Conservation (phyloP, 169 alveolate species). For the Toxoplasma gondii region DNA sequence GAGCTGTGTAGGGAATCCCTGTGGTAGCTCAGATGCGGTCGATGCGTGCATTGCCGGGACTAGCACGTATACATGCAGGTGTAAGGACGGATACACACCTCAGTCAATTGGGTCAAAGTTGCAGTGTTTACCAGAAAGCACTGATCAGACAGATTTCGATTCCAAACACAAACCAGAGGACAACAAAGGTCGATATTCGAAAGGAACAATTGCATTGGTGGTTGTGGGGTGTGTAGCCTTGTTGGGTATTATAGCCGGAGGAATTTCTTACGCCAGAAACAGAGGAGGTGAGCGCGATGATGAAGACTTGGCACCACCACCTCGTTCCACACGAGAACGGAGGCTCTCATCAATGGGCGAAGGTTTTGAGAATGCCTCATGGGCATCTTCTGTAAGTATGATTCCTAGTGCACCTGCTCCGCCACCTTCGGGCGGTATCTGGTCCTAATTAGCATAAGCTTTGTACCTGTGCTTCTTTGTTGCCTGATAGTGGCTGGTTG, state of each 20-base stretch:
- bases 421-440: no score
- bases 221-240: constrained; percentile 3
- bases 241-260: background rate
- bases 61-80: background rate
- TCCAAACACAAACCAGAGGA: background rate
- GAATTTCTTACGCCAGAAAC: background rate
- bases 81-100: constrained; percentile 18
- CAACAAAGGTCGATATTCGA: background rate
- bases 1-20: constrained; percentile 28
- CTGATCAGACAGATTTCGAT: background rate
- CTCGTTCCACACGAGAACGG: background rate
- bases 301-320: background rate
- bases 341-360: background rate
- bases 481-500: no score
- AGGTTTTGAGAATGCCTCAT: background rate
- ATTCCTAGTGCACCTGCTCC: background rate
- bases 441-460: no score
- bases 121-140: background rate
- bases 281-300: background rate
- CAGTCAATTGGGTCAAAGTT: background rate
- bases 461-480: no score
- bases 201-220: background rate
- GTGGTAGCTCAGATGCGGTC: background rate
- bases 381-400: background rate
- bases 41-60: background rate